A percentile compares a stretch with the other conserved stretches of the same genome.
Evolutionary conservation across 1,284 basidiomycete species (phyloP).

Genomic region (Fomitopsis schrenkii): DNA sequence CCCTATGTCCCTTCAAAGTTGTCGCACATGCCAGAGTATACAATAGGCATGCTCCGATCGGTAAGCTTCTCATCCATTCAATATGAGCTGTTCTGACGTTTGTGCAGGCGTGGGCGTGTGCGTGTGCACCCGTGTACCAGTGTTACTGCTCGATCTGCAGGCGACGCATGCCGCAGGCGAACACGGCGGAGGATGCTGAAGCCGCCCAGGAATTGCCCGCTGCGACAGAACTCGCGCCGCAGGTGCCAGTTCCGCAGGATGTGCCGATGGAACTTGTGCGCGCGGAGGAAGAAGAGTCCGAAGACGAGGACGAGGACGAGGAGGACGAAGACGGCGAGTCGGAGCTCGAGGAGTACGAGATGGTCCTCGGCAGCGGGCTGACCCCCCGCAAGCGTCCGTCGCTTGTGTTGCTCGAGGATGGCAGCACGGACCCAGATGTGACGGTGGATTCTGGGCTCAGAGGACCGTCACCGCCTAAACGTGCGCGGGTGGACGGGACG

Average conservation of each 20-base stretch:
- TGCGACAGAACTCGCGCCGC: conserved; percentile 13
- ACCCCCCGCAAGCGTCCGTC: conserved; percentile 21
- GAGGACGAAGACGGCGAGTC: conserved; percentile 20
- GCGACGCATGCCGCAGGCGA: conserved; percentile 48
- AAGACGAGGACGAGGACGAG: conserved; percentile 13
- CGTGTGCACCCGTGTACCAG: conserved; percentile 63
- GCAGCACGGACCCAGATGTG: conserved; percentile 11
- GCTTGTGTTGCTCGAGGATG: conserved; percentile 13
- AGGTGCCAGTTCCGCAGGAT: conserved; percentile 16
- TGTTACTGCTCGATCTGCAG: conserved; percentile 70
- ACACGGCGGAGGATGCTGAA: conserved; percentile 27
- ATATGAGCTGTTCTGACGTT: conserved; percentile 5
- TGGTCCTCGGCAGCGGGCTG: conserved; percentile 1
- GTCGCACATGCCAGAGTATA: conserved; percentile 55
- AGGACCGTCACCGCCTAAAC: conserved; percentile 29
- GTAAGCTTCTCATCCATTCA: conserved; percentile 36
- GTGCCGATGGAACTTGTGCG: conserved; percentile 2
- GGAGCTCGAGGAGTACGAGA: conserved; percentile 11
- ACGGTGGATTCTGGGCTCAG: conserved; percentile 4
- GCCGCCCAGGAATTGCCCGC: conserved; percentile 16
- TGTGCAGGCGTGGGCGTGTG: conserved; percentile 64
- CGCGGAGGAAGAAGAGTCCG: conserved; percentile 1
- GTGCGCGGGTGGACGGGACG: conserved; percentile 23
- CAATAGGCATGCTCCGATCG: conserved; percentile 49
- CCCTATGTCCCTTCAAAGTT: conserved; percentile 65